Evolutionary conservation across 352 stramenopile genomes (phyloP), one percentile per base, ranked within the genome.

Genomic region (Pythium myriotylum): DNA sequence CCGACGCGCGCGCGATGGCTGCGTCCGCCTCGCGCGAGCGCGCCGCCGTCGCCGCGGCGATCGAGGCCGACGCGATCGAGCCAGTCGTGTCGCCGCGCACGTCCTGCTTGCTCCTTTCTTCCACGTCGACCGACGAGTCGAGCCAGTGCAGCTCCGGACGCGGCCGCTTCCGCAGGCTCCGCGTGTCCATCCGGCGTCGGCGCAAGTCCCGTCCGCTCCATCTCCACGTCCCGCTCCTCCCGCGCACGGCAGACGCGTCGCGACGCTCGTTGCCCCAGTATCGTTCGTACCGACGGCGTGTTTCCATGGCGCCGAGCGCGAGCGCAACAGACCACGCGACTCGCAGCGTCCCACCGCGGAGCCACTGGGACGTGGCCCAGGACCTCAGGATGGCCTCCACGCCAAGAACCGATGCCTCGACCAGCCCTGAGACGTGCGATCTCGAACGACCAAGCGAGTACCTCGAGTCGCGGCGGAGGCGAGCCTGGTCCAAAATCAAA

Each of bases 401-500:
- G 29, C n/a, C n/a, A n/a, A 23, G 6, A 6, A 26, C 49, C 4
- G 32, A 14, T 40, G 33, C 33, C 33, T 14, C 33, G 33, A 40
- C 33, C 33, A 45, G 29, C 7, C 20, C 46, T 16, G 13, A 51
- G 13, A 20, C 53, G 0, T 49, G 37, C 22, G 52, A 59, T 10
- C 52, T 50, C 4, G 52, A 59, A 13, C 39, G 52, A 12, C 23
- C 40, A 10, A 59, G 52, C 10, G 37, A 40, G 1, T 0, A 12
- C 3, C 19, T 9, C 17, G 26, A 51, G n/a, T 45, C 53, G 17
- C 40, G 16, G 12, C 41, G 32, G 12, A 39, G 42, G 17, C 53
- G 53, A 24, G 53, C 53, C 7, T 63, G 56, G 56, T 55, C 52
- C 26, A 50, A 49, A n/a, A n/a, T n/a, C n/a, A n/a, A n/a, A n/a